Conservation (phyloP, 768 basidiomycete genomes). For the Austroboletus festivus region DNA sequence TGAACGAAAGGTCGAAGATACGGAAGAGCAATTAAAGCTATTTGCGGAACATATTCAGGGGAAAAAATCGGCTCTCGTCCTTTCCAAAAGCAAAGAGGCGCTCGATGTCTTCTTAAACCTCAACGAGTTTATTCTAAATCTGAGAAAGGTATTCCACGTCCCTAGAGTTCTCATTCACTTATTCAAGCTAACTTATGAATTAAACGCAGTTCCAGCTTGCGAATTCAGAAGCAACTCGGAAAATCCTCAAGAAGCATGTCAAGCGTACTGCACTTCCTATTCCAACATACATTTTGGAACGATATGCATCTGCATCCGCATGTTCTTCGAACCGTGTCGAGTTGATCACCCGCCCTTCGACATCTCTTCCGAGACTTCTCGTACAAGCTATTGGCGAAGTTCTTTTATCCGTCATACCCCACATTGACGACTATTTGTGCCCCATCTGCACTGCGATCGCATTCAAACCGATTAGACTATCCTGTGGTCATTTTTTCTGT, state of each 20-base stretch:
- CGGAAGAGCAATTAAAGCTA: conserved; percentile 58
- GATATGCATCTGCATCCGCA: conserved; percentile 8
- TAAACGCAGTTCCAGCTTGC: conserved; percentile 66
- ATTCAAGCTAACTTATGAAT: background rate
- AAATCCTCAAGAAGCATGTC: conserved; percentile 92
- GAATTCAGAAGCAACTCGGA: conserved; percentile 85
- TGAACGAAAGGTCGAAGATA: conserved; percentile 66
- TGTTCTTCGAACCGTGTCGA: conserved; percentile 32
- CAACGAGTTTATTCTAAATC: conserved; percentile 73
- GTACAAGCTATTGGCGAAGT: conserved; percentile 82
- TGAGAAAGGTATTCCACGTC: conserved; percentile 61
- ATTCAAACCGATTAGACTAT: conserved; percentile 85
- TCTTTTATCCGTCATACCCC: conserved; percentile 76
- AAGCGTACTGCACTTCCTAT: conserved; percentile 84
- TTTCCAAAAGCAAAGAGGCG: conserved; percentile 54
- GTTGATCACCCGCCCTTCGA: conserved; percentile 23
- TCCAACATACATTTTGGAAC: conserved; percentile 33
- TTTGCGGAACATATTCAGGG: conserved; percentile 61
- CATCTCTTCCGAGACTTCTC: conserved; percentile 58
- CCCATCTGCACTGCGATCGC: conserved; percentile 87
- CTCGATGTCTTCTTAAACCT: conserved; percentile 71
- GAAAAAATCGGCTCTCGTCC: conserved; percentile 49
- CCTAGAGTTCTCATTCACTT: background rate
- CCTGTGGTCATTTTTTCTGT: conserved; percentile 78
- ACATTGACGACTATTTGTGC: conserved; percentile 82